Evolutionary conservation across 2,329 filamentous ascomycete species (phyloP).

Genomic region (Scleromitrula shiraiana): DNA sequence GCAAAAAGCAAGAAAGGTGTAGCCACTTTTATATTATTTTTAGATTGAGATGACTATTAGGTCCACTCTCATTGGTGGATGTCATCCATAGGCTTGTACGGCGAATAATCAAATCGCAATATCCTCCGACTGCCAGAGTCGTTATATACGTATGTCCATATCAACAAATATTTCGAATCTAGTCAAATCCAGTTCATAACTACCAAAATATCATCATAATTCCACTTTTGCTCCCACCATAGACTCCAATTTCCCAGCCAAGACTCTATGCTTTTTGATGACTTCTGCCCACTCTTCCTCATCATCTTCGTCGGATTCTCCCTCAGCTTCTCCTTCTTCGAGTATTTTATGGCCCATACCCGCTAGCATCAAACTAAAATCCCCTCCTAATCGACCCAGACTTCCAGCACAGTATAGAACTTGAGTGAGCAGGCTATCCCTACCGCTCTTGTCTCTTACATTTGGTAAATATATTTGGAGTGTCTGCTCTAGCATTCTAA

Average conservation of each 20-base stretch:
- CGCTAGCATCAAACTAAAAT: slow-evolving; percentile 85
- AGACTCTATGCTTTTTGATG: slow-evolving; percentile 76
- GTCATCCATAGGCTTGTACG: not conserved
- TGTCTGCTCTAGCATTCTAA: slow-evolving; percentile 72
- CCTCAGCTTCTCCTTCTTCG: slow-evolving; percentile 29
- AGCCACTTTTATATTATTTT: no score
- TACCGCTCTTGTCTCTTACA: slow-evolving; percentile 67
- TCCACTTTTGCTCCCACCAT: slow-evolving; percentile 43
- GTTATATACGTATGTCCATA: not conserved
- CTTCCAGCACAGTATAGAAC: slow-evolving; percentile 90
- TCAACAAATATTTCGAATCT: not conserved
- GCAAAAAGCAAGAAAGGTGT: no score
- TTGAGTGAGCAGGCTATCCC: slow-evolving; percentile 86
- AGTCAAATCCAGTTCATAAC: not conserved
- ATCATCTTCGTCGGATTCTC: slow-evolving; percentile 37
- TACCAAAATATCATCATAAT: not conserved
- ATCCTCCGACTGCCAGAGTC: not conserved
- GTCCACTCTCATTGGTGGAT: slow-evolving; percentile 1
- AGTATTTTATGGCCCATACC: slow-evolving; percentile 34
- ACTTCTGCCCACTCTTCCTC: slow-evolving; percentile 75
- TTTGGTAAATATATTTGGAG: slow-evolving; percentile 71
- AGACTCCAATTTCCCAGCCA: slow-evolving; percentile 71
- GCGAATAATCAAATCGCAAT: not conserved
- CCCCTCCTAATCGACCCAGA: slow-evolving; percentile 78
- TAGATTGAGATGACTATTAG: slow-evolving; percentile 3